Evolutionary conservation across 2,329 filamentous ascomycete species (phyloP), one percentile per base, ranked within the genome.

Genomic region (Verticillium tricorpus): DNA sequence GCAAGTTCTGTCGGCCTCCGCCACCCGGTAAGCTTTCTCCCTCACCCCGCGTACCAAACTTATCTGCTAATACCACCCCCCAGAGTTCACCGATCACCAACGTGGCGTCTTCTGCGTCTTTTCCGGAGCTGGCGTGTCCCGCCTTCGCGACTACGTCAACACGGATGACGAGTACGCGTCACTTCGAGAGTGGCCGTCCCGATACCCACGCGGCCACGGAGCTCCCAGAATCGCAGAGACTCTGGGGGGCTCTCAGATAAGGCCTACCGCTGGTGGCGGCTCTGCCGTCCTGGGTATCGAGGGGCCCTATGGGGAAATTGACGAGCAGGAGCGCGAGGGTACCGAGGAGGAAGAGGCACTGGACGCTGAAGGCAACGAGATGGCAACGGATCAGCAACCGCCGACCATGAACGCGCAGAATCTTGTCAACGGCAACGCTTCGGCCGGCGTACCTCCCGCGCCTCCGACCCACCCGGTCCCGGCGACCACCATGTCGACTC

Each of bases 61-160:
- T 25, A 19, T 12, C 60, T 61, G 58, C 72, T 78, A 60, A 77
- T 64, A 25, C 12, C 6, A 7, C 9, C n/a, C 28, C 17, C 3
- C 61, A 88, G 95, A 98, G 75, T 99, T 99, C 73, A 98, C 93
- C 19, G 90, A 94, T 56, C 93, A 97, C 71, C 95, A 99, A 74
- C 88, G 95, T 65, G 89, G 94, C 59, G 92, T 98, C 8, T 99
- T 99, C 73, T 99, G 95, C 71, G 95, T 99, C 60, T 99, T 99
- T 75, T 97, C 93, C 1, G 94, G 95, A 6, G 84, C 86, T 31
- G 93, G 93, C 61, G 94, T 99, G 2, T 80, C 81, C 52, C 85
- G 86, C 50, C 85, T 99, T 31, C 89, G 94, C 52, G 84, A 89
- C 32, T 91, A 93, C 71, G 82, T 99, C 45, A 96, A 93, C 67